These are phyloP conservation scores for Tieghemostelium lacteum DNA, from an alignment of 78 protist genomes.

Conservation along the genomic window DNA sequence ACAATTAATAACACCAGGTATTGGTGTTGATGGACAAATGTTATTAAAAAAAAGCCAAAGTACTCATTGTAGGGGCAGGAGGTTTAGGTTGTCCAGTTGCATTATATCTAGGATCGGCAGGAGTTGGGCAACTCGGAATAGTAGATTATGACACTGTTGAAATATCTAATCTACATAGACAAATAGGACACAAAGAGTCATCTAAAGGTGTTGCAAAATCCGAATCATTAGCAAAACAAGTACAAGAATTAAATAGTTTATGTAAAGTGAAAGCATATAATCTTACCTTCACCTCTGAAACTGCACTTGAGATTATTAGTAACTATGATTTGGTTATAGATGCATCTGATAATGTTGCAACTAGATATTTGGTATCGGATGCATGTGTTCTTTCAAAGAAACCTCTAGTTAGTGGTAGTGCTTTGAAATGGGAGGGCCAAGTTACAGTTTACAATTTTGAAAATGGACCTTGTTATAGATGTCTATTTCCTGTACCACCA, in stretches of 20 bases:
- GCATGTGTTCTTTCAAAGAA: slow-evolving; percentile 80
- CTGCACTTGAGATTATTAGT: slow-evolving; percentile 74
- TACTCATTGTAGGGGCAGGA: slow-evolving; percentile 92
- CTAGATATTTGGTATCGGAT: slow-evolving; percentile 85
- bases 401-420: slow-evolving; percentile 92
- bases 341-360: slow-evolving; percentile 88
- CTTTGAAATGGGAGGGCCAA: slow-evolving; percentile 93
- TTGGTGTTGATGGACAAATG: slow-evolving; percentile 81
- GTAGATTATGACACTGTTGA: slow-evolving; percentile 90
- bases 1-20: slow-evolving; percentile 83
- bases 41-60: slow-evolving; percentile 23
- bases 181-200: slow-evolving; percentile 78
- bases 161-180: slow-evolving; percentile 88
- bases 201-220: slow-evolving; percentile 60
- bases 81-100: slow-evolving; percentile 91
- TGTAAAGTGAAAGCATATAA: slow-evolving; percentile 23
- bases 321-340: slow-evolving; percentile 89
- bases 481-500: slow-evolving; percentile 92
- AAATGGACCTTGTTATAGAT: slow-evolving; percentile 94
- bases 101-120: slow-evolving; percentile 91
- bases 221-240: slow-evolving; percentile 42
- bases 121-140: slow-evolving; percentile 86
- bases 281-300: slow-evolving; percentile 53
- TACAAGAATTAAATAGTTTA: slow-evolving; percentile 32
- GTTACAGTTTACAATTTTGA: slow-evolving; percentile 55